Evolutionary conservation across 768 basidiomycete genomes (phyloP).

Genomic region (Rhizopogon vesiculosus): DNA sequence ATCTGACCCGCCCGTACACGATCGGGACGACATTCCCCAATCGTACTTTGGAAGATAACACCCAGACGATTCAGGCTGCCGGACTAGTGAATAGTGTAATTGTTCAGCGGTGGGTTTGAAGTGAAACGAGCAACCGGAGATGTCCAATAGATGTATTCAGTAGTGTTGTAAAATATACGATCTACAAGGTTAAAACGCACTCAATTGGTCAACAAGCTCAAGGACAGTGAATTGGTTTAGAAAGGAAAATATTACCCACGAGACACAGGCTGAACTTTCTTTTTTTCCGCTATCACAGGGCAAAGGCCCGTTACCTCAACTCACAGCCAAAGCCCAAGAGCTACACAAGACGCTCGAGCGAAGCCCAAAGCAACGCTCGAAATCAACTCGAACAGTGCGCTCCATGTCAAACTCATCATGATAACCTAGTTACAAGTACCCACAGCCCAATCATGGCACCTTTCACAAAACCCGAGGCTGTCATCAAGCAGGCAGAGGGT

Average conservation of each 20-base stretch:
- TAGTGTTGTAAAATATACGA: slow-evolving; percentile 1
- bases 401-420: too few relatives aligned
- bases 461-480: slow-evolving; percentile 86
- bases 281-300: slow-evolving; percentile 4
- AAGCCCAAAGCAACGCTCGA: background rate
- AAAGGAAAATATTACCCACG: background rate
- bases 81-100: slow-evolving; percentile 79
- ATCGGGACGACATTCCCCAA: slow-evolving; percentile 91
- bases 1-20: slow-evolving; percentile 56
- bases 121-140: background rate
- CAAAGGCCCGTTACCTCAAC: background rate
- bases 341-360: background rate
- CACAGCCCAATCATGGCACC: slow-evolving; percentile 61
- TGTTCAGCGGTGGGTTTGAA: slow-evolving; percentile 70
- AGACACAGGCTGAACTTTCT: background rate
- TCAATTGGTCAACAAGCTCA: too few relatives aligned
- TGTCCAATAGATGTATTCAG: background rate
- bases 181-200: background rate
- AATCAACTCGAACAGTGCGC: background rate
- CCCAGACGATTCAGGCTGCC: slow-evolving; percentile 65
- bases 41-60: slow-evolving; percentile 59
- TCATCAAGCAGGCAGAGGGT: slow-evolving; percentile 90
- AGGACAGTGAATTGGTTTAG: background rate
- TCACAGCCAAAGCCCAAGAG: slow-evolving; percentile 1
- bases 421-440: background rate